These are phyloP conservation scores for Aciculoconidium aculeatum DNA, from an alignment of 805 yeast species.

Conservation along the genomic window DNA sequence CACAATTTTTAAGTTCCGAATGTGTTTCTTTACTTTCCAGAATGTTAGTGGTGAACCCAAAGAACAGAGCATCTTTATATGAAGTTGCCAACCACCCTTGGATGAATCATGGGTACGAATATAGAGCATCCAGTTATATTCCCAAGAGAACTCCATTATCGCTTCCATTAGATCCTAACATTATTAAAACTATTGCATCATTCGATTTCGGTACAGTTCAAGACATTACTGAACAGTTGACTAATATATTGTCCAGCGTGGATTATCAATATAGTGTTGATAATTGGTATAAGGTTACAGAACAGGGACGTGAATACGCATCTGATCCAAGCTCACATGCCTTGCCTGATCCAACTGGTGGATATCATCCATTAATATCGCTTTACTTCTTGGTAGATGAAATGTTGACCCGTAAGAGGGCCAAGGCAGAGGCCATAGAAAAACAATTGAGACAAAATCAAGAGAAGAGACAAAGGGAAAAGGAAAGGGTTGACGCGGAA, in stretches of 20 bases:
- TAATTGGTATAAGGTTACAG: constrained; percentile 52
- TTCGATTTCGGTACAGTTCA: constrained; percentile 74
- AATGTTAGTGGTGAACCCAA: constrained; percentile 90
- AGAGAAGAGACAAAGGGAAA: constrained; percentile 11
- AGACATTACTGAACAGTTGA: constrained; percentile 50
- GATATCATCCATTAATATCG: constrained; percentile 83
- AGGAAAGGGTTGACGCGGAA: constrained; percentile 4
- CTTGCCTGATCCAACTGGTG: constrained; percentile 72
- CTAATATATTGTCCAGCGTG: constrained; percentile 52
- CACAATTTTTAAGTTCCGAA: constrained; percentile 70
- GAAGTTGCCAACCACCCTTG: constrained; percentile 89
- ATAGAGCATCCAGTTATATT: constrained; percentile 60
- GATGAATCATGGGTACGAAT: constrained; percentile 87
- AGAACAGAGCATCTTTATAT: constrained; percentile 66
- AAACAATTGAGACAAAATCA: constrained; percentile 21
- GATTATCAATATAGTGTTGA: constrained; percentile 59
- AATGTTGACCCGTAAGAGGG: constrained; percentile 64
- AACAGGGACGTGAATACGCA: constrained; percentile 31
- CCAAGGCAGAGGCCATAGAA: constrained; percentile 46
- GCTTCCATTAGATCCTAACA: constrained; percentile 59
- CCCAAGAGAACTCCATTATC: constrained; percentile 75
- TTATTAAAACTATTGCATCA: constrained; percentile 68
- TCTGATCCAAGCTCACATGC: constrained; percentile 28
- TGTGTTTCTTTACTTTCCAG: constrained; percentile 74
- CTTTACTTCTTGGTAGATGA: constrained; percentile 84